phyloP scores from a whole-genome alignment of 768 basidiomycete genomes.

The Xerocomus potaroensis region DNA sequence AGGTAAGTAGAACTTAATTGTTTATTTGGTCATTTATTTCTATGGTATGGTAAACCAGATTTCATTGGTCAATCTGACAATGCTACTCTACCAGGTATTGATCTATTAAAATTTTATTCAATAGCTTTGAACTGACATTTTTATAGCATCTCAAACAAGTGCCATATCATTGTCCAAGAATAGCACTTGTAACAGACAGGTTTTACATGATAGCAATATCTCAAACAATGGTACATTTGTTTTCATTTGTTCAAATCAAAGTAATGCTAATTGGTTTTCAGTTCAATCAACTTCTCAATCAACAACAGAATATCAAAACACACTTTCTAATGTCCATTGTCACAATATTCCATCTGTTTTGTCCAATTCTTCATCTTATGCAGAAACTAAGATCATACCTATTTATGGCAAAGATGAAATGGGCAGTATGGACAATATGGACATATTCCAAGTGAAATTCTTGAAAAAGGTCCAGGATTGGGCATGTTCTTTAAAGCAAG shows the following conservation, averaged over 20 bases:
- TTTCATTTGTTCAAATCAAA: background rate
- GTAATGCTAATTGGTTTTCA: background rate
- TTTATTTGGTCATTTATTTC: background rate
- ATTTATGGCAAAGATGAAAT: too few relatives aligned
- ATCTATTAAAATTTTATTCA: background rate
- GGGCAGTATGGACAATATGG: too few relatives aligned
- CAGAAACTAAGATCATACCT: background rate
- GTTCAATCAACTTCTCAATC: background rate
- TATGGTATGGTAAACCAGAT: too few relatives aligned
- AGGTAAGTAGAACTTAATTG: background rate
- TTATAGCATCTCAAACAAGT: too few relatives aligned
- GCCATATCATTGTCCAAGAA: too few relatives aligned
- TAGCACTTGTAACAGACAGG: background rate
- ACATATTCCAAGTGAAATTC: background rate
- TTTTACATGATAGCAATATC: background rate
- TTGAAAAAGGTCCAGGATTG: constrained; percentile 13
- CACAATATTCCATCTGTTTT: background rate
- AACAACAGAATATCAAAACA: background rate
- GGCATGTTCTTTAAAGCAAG: constrained; percentile 5
- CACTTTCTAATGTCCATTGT: background rate
- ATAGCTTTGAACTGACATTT: background rate
- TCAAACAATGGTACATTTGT: background rate
- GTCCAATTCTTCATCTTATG: background rate
- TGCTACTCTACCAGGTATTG: background rate
- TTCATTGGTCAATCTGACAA: too few relatives aligned